Evolutionary conservation across 2,329 filamentous ascomycete genomes (phyloP), one percentile per base, ranked within the genome.

Genomic region (Ascochyta pisi): DNA sequence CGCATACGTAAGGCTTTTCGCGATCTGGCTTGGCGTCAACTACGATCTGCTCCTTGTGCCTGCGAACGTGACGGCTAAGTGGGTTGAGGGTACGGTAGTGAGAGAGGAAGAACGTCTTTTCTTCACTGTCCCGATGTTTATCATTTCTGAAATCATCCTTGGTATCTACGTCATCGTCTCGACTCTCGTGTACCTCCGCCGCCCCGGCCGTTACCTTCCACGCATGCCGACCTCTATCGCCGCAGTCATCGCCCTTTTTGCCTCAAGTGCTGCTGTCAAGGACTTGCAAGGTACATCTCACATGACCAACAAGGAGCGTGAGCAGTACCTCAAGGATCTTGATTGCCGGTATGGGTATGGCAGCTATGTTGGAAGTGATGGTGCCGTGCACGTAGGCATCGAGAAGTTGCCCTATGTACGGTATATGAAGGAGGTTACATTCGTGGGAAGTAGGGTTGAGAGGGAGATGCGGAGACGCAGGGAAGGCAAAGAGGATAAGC

Each of bases 191-290:
- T 86, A 84, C 49, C 15, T 65, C 0, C 60, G 68, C 0, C 58
- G 78, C 0, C 75, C 81, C 0, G 72, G 71, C 3, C 70, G 73
- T 3, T 78, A 82, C 12, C 69, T 86, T 0, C 79, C 83, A 0
- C 70, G 82, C 0, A 71, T 86, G 66, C 84, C 40, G 0, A 82
- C 80, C 0, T 81, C 74, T 0, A 70, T 86, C 0, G 83, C 78
- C 0, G 79, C 81, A 0, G 61, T 81, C 0, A 65, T 86, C 0
- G 76, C 79, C 0, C 82, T 79, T 34, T 73, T 83, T 2, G 79
- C 81, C 0, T 77, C 81, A 0, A 83, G 83, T 48, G 64, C 75
- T 0, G 73, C 79, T 0, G 55, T 81, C 1, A 47, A 69, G 16
- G 78, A 79, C 29, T 54, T 75, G 37, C 39, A 47, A 9, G 50